phyloP scores from a whole-genome alignment of 176 grass and related monocot species.

The Avena eriantha region DNA sequence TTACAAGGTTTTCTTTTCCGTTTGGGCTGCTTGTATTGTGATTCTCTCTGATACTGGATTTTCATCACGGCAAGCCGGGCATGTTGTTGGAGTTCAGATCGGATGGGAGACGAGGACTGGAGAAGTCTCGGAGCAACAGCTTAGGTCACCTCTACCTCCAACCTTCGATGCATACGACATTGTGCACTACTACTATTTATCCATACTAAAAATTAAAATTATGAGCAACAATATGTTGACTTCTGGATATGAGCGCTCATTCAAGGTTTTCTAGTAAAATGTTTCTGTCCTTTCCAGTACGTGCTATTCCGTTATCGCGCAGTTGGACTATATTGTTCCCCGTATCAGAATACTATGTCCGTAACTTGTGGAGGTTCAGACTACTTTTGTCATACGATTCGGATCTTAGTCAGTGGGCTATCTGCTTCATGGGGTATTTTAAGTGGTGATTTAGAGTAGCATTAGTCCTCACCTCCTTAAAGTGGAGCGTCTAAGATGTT shows the following conservation, averaged over 20 bases:
- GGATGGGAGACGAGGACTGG: slow-evolving; percentile 21
- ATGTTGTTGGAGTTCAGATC: slow-evolving; percentile 30
- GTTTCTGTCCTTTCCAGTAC: slow-evolving; percentile 51
- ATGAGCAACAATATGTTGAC: neutral
- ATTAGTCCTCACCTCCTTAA: slow-evolving; percentile 17
- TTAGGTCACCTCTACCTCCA: slow-evolving; percentile 52
- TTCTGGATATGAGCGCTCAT: neutral
- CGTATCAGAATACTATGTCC: neutral
- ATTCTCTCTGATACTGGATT: slow-evolving; percentile 45
- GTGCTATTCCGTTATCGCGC: slow-evolving; percentile 20
- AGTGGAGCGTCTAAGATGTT: neutral
- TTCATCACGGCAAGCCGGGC: slow-evolving; percentile 59
- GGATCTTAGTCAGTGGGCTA: slow-evolving; percentile 6
- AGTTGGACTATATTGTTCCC: slow-evolving; percentile 5
- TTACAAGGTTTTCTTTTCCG: slow-evolving; percentile 54
- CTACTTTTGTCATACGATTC: slow-evolving; percentile 32
- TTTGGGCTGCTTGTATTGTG: slow-evolving; percentile 50
- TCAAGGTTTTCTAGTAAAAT: neutral
- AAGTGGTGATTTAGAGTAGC: slow-evolving; percentile 13
- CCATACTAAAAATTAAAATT: neutral
- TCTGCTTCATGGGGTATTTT: slow-evolving; percentile 22
- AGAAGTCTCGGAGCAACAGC: slow-evolving; percentile 50
- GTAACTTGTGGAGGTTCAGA: neutral
- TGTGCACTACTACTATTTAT: slow-evolving; percentile 19
- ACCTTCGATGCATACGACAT: slow-evolving; percentile 1